Base-by-base conservation (phyloP, 2,329 filamentous ascomycete species). In the Pseudopithomyces maydicus region DNA sequence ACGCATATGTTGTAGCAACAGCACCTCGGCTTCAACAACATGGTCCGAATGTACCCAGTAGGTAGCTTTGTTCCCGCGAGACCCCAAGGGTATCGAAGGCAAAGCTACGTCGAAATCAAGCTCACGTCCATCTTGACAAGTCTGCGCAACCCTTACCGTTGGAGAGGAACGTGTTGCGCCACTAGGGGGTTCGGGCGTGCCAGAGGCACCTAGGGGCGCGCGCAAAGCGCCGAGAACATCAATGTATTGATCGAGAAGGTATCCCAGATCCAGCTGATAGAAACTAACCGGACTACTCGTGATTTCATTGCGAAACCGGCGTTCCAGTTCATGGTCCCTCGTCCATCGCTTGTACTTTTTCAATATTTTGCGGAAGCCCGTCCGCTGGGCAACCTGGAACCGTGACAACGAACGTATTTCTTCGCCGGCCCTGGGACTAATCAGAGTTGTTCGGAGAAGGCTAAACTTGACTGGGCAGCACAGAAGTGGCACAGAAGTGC, bases 291-390 rank as follows among this genome's bases (percentile, higher is more conserved):
- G 87, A 53, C 86, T 81, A 48, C 80, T 80, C 46, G 91, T 80
- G 22, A 94, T 78, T 64, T 88, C 84, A 29, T 88, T 82, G 58
- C 84, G 86, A 75, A 95, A 90, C 22, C 88, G 85, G 44, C 80
- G 78, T 58, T 84, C 84, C 20, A 95, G 79, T 0, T 84, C 81
- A 6, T 81, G 81, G 20, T 90, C 92, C 39, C 87, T 87, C 2
- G 91, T 94, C 91, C 91, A 95, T 83, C 92, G 93, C 83, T 89
- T 80, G 77, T 95, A 94, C 72, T 96, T 96, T 74, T 94, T 95
- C 33, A 93, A 79, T 36, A 96, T 88, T 77, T 96, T 96, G 54
- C 86, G 85, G 67, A 96, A 93, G 3, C 89, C 91, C 4, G 88
- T 85, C 10, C 88, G 82, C 71, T 96, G 91, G 2, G 89, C 89